Evolutionary conservation across 306 rosid genomes (phyloP).

Genomic region (Quercus mongolica): DNA sequence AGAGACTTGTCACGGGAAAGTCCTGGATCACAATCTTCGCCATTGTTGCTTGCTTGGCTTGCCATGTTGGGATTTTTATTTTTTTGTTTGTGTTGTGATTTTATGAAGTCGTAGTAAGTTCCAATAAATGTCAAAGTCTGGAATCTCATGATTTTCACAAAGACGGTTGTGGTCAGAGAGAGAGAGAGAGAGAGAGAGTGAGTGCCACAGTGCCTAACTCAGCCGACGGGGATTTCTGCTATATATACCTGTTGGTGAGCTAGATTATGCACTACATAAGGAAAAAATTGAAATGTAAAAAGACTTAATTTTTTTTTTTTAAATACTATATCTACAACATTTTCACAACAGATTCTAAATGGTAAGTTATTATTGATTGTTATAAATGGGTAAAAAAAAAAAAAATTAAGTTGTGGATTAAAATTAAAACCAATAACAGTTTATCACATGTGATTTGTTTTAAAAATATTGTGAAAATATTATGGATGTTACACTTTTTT

Average conservation of each 20-base stretch:
- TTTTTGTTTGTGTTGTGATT: no score
- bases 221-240: background rate
- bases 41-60: constrained; percentile 43
- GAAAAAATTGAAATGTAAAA: no score
- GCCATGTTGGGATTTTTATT: constrained; percentile 7
- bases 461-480: no score
- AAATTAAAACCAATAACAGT: no score
- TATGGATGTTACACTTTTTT: no score
- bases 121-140: constrained; percentile 22
- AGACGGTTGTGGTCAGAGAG: background rate
- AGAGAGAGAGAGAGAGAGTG: constrained; percentile 22
- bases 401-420: fast-evolving
- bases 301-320: fast-evolving
- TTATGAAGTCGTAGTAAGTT: background rate
- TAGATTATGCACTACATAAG: background rate
- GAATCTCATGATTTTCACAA: constrained; percentile 30
- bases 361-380: fast-evolving
- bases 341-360: no score
- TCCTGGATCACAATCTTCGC: constrained; percentile 27
- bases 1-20: constrained; percentile 11
- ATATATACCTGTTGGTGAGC: background rate
- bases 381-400: no score
- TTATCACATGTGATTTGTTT: no score
- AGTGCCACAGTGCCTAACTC: constrained; percentile 23
- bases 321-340: fast-evolving